Percentiles rank a stretch among this genome's conserved stretches.
phyloP scores from a whole-genome alignment of 345 rosid genomes.

The Jatropha curcas region DNA sequence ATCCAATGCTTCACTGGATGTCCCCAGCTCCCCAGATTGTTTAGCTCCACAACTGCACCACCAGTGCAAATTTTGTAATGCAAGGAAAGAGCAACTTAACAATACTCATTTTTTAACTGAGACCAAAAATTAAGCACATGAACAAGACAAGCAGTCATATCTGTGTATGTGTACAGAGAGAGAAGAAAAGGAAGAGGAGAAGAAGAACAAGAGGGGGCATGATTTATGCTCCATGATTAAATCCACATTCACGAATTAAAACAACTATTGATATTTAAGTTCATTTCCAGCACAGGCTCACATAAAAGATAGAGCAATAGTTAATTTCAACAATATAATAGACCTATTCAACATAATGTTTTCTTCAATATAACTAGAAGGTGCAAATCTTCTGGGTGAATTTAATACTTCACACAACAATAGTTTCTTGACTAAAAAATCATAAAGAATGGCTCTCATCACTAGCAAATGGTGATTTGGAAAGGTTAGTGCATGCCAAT shows the following conservation, averaged over 20 bases:
- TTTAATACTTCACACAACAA: background rate
- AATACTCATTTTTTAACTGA: background rate
- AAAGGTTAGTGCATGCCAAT: background rate
- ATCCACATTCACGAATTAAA: background rate
- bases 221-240: no score
- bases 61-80: constrained; percentile 1
- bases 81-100: constrained; percentile 9
- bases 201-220: background rate
- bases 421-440: background rate
- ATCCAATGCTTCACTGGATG: constrained; percentile 65
- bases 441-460: background rate
- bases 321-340: no score
- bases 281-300: background rate
- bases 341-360: background rate
- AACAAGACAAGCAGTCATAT: background rate
- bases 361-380: background rate
- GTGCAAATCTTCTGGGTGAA: background rate
- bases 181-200: no score
- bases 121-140: background rate
- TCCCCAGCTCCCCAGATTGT: constrained; percentile 71
- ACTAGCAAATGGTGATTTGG: background rate
- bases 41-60: constrained; percentile 63
- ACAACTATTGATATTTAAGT: background rate
- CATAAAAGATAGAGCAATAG: background rate
- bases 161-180: no score